These are phyloP conservation scores for Drosera spatulata DNA, from an alignment of 179 eudicot genomes.

Conservation along the genomic window DNA sequence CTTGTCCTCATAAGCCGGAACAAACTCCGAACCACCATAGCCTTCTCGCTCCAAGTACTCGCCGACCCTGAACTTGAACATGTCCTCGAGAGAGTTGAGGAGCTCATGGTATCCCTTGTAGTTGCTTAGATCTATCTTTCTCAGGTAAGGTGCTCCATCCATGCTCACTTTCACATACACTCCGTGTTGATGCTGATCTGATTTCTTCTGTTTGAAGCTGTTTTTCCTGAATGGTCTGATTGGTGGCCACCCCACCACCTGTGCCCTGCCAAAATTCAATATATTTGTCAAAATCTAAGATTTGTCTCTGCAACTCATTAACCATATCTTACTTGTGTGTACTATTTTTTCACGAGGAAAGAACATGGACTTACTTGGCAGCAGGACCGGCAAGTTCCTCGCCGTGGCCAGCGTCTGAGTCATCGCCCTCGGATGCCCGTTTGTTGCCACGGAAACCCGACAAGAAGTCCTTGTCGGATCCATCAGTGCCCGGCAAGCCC, in stretches of 20 bases:
- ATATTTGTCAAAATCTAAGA: neutral
- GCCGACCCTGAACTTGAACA: conserved; percentile 50
- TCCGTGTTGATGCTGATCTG: conserved; percentile 35
- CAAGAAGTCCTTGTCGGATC: conserved; percentile 10
- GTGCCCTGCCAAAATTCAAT: conserved; percentile 26
- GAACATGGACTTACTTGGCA: conserved; percentile 38
- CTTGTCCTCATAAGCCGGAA: conserved; percentile 51
- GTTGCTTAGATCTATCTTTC: conserved; percentile 48
- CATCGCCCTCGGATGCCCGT: conserved; percentile 18
- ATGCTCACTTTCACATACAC: conserved; percentile 13
- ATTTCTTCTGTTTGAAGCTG: conserved; percentile 19
- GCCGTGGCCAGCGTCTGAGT: conserved; percentile 5
- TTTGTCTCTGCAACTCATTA: too few relatives aligned
- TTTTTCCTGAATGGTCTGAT: conserved; percentile 38
- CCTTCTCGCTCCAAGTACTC: conserved; percentile 47
- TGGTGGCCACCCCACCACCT: conserved; percentile 64
- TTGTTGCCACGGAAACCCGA: conserved; percentile 28
- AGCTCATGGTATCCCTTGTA: conserved; percentile 42
- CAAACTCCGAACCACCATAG: conserved; percentile 45
- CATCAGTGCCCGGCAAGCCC: conserved; percentile 42
- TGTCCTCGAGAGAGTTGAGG: conserved; percentile 35
- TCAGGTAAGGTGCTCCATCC: conserved; percentile 68
- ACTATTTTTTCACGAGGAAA: neutral
- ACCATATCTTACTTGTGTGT: neutral
- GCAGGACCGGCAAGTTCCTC: conserved; percentile 17